Evolutionary conservation across 2,329 filamentous ascomycete species (phyloP).

Genomic region (Claviceps fusiformis): DNA sequence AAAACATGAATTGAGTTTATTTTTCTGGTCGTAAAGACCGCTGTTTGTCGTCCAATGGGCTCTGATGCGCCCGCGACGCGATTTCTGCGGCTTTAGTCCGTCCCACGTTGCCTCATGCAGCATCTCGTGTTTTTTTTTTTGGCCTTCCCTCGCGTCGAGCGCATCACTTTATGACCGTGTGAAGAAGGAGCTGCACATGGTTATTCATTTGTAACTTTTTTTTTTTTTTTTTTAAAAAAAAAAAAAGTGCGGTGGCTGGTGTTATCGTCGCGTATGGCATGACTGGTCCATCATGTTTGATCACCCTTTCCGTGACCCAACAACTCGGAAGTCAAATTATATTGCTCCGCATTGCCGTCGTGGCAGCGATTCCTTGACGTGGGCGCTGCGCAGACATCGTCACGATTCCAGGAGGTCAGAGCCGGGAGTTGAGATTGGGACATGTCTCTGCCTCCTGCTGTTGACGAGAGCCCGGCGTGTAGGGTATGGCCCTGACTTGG

Average conservation of each 20-base stretch:
- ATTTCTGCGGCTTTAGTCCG: not conserved
- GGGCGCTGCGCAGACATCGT: not conserved
- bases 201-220: not conserved
- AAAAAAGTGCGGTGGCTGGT: slow-evolving; percentile 1
- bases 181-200: not conserved
- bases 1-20: not conserved
- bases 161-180: not conserved
- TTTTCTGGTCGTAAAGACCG: not conserved
- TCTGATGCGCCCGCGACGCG: not conserved
- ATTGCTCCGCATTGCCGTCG: no score
- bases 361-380: no score
- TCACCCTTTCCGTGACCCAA: no score
- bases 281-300: not conserved
- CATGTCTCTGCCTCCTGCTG: no score
- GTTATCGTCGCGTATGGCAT: not conserved
- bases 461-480: no score
- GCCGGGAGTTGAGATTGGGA: no score
- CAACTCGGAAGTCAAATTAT: no score
- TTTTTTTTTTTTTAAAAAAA: not conserved
- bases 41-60: not conserved
- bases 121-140: not conserved
- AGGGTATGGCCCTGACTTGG: no score
- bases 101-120: not conserved
- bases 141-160: not conserved
- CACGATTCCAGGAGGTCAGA: not conserved